A percentile compares a stretch with the other conserved stretches of the same genome.
These are phyloP conservation scores for Spiromastix sp. DNA, from an alignment of 2,329 filamentous ascomycete genomes.

Conservation along the genomic window DNA sequence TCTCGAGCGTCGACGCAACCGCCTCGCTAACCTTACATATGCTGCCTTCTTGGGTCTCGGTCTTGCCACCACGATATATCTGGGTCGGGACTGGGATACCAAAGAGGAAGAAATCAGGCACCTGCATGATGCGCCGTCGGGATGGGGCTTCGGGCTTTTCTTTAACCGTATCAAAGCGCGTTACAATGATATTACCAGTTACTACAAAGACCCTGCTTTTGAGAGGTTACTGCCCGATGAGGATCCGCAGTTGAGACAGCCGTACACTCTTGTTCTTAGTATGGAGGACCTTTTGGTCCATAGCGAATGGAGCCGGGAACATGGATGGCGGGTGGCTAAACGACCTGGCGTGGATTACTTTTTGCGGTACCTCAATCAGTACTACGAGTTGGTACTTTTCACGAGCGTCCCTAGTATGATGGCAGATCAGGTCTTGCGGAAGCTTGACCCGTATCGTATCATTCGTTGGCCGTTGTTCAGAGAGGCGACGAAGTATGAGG, in stretches of 20 bases:
- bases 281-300: slow-evolving; percentile 91
- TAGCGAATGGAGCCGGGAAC: slow-evolving; percentile 86
- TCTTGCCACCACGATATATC: slow-evolving; percentile 55
- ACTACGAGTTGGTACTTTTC: slow-evolving; percentile 96
- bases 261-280: slow-evolving; percentile 86
- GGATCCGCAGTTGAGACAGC: slow-evolving; percentile 68
- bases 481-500: slow-evolving; percentile 94
- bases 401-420: slow-evolving; percentile 76
- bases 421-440: slow-evolving; percentile 79
- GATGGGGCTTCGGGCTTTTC: slow-evolving; percentile 66
- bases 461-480: slow-evolving; percentile 92
- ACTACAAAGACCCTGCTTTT: slow-evolving; percentile 94
- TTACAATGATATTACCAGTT: slow-evolving; percentile 64
- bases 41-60: slow-evolving; percentile 46
- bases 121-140: slow-evolving; percentile 65
- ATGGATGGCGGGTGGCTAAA: slow-evolving; percentile 93
- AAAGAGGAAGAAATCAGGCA: slow-evolving; percentile 60
- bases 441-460: slow-evolving; percentile 89
- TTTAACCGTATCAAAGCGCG: slow-evolving; percentile 72
- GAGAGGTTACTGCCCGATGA: slow-evolving; percentile 70
- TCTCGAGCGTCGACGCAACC: slow-evolving; percentile 68
- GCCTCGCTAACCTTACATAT: slow-evolving; percentile 67
- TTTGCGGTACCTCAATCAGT: slow-evolving; percentile 88
- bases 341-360: slow-evolving; percentile 95
- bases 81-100: slow-evolving; percentile 78